These are phyloP conservation scores for Pelargonium citronellum DNA, from an alignment of 441 rosid genomes.

Conservation along the genomic window DNA sequence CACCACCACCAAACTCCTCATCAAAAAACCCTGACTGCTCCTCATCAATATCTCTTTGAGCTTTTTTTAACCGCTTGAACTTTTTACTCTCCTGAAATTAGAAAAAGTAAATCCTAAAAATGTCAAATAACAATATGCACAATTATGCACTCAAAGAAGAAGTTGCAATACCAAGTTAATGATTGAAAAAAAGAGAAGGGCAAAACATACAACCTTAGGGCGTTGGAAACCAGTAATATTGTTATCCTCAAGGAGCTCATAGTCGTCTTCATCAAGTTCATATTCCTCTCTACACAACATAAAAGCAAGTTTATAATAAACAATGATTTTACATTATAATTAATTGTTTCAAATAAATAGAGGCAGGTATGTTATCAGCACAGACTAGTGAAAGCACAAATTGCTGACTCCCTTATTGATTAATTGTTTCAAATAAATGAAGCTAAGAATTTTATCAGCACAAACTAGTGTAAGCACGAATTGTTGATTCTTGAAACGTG, in stretches of 20 bases:
- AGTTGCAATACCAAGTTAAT: background rate
- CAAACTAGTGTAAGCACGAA: constrained; percentile 4
- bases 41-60: constrained; percentile 60
- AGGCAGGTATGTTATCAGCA: too few species aligned
- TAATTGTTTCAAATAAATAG: too few species aligned
- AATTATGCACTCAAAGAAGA: background rate
- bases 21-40: constrained; percentile 50
- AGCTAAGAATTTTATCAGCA: too few species aligned
- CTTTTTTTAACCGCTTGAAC: constrained; percentile 90
- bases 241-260: constrained; percentile 89
- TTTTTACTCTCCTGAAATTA: constrained; percentile 63
- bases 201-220: constrained; percentile 58
- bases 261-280: constrained; percentile 94
- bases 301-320: background rate
- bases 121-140: background rate
- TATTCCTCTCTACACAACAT: constrained; percentile 50
- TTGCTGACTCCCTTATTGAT: too few species aligned
- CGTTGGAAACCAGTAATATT: constrained; percentile 53
- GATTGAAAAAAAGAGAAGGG: background rate
- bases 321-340: background rate
- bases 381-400: too few species aligned
- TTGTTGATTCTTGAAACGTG: background rate
- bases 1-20: constrained; percentile 61
- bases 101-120: background rate
- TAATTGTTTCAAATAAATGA: too few species aligned